Conservation (phyloP, 2,329 filamentous ascomycete species). For the Gaeumannomyces tritici region DNA sequence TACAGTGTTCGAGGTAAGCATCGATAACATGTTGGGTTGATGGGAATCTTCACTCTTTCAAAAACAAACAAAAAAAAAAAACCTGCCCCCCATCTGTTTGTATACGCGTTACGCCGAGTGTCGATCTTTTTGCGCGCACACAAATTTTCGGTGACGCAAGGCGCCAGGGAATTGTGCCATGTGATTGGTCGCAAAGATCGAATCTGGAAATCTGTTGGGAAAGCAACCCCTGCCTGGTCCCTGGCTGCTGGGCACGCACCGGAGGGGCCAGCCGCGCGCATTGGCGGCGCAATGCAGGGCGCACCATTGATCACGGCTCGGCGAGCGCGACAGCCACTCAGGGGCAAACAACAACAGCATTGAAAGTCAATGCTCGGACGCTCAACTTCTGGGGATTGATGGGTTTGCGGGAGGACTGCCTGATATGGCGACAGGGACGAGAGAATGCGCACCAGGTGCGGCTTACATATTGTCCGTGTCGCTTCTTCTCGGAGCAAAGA, state of each 20-base stretch:
- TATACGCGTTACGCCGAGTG: neutral
- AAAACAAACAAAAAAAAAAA: neutral
- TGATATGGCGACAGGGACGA: no score
- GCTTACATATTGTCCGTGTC: no score
- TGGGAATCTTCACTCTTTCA: neutral
- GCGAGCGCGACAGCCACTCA: neutral
- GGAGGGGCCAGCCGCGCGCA: neutral
- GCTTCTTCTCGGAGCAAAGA: neutral
- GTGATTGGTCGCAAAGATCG: neutral
- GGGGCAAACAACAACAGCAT: neutral
- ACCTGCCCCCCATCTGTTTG: neutral
- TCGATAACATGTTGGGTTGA: neutral
- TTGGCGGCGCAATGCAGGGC: neutral
- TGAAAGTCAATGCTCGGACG: neutral
- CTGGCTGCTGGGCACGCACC: neutral
- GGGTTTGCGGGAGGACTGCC: neutral
- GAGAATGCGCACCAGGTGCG: no score
- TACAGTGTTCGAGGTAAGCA: neutral
- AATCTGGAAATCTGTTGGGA: neutral
- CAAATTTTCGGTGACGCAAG: neutral
- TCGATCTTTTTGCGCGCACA: neutral
- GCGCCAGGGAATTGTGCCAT: neutral
- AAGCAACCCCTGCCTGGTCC: neutral
- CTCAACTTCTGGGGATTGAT: neutral
- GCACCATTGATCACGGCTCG: neutral